Conservation (phyloP, 1,139 yeast genomes). For the Dujonia santamariae region DNA sequence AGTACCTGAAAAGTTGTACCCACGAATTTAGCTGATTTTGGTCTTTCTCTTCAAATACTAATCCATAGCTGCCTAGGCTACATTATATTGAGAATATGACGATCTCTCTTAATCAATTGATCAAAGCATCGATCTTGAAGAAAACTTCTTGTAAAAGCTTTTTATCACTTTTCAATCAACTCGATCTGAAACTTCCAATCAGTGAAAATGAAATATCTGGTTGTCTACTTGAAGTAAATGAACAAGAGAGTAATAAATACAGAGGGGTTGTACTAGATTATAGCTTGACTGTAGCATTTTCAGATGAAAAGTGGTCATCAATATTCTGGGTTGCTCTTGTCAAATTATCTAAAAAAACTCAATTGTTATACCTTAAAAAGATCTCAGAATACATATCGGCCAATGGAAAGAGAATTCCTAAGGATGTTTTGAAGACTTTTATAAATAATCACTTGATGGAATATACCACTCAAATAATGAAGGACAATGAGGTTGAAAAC, state of each 20-base stretch:
- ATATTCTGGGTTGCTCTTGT: conserved; percentile 12
- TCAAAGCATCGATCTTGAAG: conserved; percentile 14
- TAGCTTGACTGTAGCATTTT: conserved; percentile 8
- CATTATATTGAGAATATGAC: too few relatives aligned
- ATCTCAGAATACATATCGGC: conserved; percentile 9
- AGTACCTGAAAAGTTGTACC: too few relatives aligned
- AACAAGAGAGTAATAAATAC: conserved; percentile 8
- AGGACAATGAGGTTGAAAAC: background rate
- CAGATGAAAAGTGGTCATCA: conserved; percentile 7
- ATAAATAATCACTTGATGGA: conserved; percentile 5
- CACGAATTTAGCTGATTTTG: too few relatives aligned
- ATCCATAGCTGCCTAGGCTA: too few relatives aligned
- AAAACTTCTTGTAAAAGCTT: conserved; percentile 17
- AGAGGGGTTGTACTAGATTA: conserved; percentile 6
- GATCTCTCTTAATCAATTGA: conserved; percentile 14
- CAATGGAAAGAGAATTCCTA: background rate
- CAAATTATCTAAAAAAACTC: conserved; percentile 6
- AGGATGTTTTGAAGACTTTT: background rate
- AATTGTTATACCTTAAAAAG: conserved; percentile 10
- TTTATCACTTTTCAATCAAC: conserved; percentile 17
- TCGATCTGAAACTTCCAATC: conserved; percentile 13
- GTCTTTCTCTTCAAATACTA: too few relatives aligned
- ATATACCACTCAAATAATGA: conserved; percentile 1
- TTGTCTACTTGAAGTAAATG: conserved; percentile 15
- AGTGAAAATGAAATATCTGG: conserved; percentile 14